Conservation (phyloP, 257 asterid genomes). For the Fraxinus anomala region DNA sequence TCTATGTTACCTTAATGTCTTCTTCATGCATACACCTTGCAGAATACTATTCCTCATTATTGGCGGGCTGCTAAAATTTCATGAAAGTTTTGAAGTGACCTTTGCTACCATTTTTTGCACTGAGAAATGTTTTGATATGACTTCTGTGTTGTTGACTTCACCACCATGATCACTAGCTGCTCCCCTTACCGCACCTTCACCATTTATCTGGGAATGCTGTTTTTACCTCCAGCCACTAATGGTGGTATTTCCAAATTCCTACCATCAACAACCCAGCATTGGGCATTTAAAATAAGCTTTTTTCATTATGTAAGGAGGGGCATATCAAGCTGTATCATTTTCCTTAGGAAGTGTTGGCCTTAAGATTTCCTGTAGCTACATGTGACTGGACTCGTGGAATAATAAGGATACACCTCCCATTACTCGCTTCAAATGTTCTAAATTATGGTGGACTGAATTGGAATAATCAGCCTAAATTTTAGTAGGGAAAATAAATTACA, state of each 20-base stretch:
- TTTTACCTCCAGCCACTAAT: neutral
- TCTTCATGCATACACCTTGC: neutral
- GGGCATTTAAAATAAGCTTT: neutral
- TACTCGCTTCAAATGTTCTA: constrained; percentile 7
- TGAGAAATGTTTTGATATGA: neutral
- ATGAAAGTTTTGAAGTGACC: neutral
- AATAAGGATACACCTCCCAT: constrained; percentile 9
- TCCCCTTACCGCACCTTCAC: neutral
- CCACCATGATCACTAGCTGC: constrained; percentile 1
- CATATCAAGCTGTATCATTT: neutral
- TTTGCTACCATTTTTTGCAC: neutral
- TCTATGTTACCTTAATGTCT: neutral
- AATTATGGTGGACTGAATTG: neutral
- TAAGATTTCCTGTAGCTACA: neutral
- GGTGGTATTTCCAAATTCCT: neutral
- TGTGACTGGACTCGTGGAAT: constrained; percentile 15
- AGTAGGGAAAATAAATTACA: constrained; percentile 14
- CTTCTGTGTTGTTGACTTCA: neutral
- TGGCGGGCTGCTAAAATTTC: constrained; percentile 1
- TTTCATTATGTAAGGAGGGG: neutral
- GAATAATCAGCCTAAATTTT: neutral
- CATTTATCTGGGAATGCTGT: neutral
- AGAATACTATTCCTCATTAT: neutral
- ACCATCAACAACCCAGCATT: neutral
- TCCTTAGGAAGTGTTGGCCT: neutral